A percentile compares a stretch with the other conserved stretches of the same genome.
These are phyloP conservation scores for Bruguiera parviflora DNA, from an alignment of 345 rosid species.

Conservation along the genomic window DNA sequence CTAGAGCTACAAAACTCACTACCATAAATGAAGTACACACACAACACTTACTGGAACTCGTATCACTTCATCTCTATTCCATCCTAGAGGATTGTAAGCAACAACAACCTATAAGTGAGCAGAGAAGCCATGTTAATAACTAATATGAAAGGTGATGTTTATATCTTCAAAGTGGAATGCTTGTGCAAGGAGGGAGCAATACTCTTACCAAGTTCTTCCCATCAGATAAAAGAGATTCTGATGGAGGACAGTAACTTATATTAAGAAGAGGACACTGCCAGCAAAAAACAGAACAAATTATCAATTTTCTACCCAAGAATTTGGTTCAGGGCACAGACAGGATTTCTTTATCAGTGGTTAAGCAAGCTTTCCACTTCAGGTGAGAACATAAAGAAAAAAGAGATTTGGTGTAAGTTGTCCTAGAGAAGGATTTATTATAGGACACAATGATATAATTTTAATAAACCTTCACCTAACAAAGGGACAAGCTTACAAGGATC, in stretches of 20 bases:
- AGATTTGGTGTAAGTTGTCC: not conserved
- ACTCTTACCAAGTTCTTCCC: slow-evolving; percentile 71
- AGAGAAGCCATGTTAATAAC: slow-evolving; percentile 13
- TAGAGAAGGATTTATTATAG: not conserved
- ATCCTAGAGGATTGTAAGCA: slow-evolving; percentile 80
- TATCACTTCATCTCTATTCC: slow-evolving; percentile 80
- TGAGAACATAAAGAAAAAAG: slow-evolving; percentile 1
- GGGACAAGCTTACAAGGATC: no score
- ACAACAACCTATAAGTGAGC: slow-evolving; percentile 56
- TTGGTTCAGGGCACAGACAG: no score
- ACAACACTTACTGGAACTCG: slow-evolving; percentile 64
- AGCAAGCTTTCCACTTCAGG: slow-evolving; percentile 8
- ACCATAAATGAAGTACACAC: slow-evolving; percentile 12
- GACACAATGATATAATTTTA: no score
- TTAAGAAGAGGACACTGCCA: slow-evolving; percentile 89
- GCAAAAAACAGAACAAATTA: slow-evolving; percentile 2
- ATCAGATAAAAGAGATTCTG: slow-evolving; percentile 57
- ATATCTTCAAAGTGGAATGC: slow-evolving; percentile 15
- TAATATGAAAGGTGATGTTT: slow-evolving; percentile 15
- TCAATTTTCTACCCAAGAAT: no score
- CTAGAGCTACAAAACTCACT: slow-evolving; percentile 11
- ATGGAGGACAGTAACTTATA: slow-evolving; percentile 88
- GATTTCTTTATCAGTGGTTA: slow-evolving; percentile 1
- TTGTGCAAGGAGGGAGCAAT: slow-evolving; percentile 3
- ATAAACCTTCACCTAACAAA: no score